Evolutionary conservation across 192 early-diverging fungal species (phyloP).

Genomic region (Entomortierella lignicola): DNA sequence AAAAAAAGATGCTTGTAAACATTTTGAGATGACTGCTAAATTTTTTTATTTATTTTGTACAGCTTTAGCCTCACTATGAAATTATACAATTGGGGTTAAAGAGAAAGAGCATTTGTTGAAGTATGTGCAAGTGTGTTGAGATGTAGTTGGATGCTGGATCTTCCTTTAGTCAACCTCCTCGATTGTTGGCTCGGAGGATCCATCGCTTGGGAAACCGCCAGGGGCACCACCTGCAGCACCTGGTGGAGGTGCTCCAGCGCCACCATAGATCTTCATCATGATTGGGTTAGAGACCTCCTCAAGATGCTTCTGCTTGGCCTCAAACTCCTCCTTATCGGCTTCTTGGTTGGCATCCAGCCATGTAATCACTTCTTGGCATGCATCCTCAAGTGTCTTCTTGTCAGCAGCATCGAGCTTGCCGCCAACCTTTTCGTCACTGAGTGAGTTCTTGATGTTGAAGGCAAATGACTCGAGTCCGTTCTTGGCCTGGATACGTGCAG

Average conservation of each 20-base stretch:
- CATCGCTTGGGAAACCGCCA: conserved; percentile 71
- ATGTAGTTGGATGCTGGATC: too few species aligned
- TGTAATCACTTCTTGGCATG: conserved; percentile 88
- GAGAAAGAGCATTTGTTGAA: neutral
- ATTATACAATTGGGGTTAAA: neutral
- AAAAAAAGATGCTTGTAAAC: too few species aligned
- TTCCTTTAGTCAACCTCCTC: conserved; percentile 78
- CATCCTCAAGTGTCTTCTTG: conserved; percentile 85
- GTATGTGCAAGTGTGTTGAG: neutral
- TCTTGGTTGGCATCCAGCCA: conserved; percentile 94
- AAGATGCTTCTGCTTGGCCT: conserved; percentile 90
- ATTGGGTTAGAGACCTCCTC: conserved; percentile 95
- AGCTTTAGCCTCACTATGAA: neutral
- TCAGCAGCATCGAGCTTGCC: conserved; percentile 83
- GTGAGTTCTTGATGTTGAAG: conserved; percentile 76
- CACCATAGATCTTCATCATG: conserved; percentile 94
- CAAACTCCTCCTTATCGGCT: conserved; percentile 96
- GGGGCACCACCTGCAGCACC: conserved; percentile 73
- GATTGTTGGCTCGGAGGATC: conserved; percentile 67
- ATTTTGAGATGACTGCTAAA: too few species aligned
- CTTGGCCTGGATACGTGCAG: conserved; percentile 87
- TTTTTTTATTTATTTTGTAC: conserved; percentile 1
- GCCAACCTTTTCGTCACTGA: conserved; percentile 86
- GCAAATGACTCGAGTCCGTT: conserved; percentile 92
- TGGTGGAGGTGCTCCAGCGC: conserved; percentile 70